Percentiles rank a stretch among this genome's conserved stretches.
These are phyloP conservation scores for Suillus brevipes DNA, from an alignment of 768 basidiomycete genomes.

Conservation along the genomic window DNA sequence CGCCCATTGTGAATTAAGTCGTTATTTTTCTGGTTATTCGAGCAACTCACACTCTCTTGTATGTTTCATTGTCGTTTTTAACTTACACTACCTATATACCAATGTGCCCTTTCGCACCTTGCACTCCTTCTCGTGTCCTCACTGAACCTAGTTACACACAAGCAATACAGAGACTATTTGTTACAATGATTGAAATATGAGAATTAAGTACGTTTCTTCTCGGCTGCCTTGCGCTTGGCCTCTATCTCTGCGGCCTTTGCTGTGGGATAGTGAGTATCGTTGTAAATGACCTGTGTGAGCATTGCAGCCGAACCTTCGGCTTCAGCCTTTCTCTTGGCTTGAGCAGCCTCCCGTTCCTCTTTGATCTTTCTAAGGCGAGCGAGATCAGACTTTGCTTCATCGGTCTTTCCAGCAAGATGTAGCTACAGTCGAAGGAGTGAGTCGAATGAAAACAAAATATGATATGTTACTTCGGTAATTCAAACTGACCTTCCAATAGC, in stretches of 20 bases:
- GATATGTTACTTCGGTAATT: not conserved
- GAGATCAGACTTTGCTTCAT: slow-evolving; percentile 86
- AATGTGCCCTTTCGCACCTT: no score
- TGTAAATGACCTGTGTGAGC: not conserved
- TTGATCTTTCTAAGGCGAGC: slow-evolving; percentile 83
- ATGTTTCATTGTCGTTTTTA: no score
- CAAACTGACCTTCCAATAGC: slow-evolving; percentile 76
- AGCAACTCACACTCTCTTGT: no score
- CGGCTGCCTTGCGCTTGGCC: slow-evolving; percentile 53
- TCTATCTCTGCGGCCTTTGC: slow-evolving; percentile 67
- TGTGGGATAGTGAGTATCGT: slow-evolving; percentile 25
- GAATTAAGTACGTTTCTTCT: slow-evolving; percentile 34
- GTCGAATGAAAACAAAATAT: slow-evolving; percentile 1
- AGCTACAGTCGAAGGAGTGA: slow-evolving; percentile 41
- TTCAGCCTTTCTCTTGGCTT: slow-evolving; percentile 86
- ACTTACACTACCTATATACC: no score
- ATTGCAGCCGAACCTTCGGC: slow-evolving; percentile 62
- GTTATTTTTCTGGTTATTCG: no score
- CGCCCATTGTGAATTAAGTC: no score
- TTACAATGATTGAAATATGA: not conserved
- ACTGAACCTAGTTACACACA: not conserved
- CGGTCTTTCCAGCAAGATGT: slow-evolving; percentile 82
- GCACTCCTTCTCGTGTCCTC: no score
- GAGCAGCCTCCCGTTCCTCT: slow-evolving; percentile 85
- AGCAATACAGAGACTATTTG: not conserved